A percentile compares a stretch with the other conserved stretches of the same genome.
Conservation (phyloP, 371 early-diverging fungal species). For the Entomophthora muscae region DNA sequence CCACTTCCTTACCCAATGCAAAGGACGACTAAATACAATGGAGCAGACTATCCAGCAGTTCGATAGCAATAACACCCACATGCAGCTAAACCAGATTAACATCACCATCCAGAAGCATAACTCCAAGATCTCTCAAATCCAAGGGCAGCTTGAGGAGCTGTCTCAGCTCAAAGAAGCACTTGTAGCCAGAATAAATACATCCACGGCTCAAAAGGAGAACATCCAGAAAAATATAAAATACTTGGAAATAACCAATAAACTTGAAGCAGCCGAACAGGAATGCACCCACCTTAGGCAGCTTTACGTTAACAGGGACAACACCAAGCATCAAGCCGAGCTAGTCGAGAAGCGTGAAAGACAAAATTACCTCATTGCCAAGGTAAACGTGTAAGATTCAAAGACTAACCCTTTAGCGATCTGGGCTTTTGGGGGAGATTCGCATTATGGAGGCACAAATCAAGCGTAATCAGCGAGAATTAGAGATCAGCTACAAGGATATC, state of each 20-base stretch:
- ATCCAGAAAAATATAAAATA: not conserved
- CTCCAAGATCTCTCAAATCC: not conserved
- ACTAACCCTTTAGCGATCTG: slow-evolving; percentile 46
- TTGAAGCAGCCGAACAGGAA: not conserved
- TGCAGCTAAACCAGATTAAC: not conserved
- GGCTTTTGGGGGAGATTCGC: slow-evolving; percentile 64
- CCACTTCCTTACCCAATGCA: not conserved
- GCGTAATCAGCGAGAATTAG: slow-evolving; percentile 37
- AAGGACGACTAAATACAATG: not conserved
- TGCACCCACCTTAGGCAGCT: not conserved
- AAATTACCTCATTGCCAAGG: not conserved
- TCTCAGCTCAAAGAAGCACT: not conserved
- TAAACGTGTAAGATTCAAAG: no score
- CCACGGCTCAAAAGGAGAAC: not conserved
- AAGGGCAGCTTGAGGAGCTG: not conserved
- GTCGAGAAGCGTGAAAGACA: not conserved
- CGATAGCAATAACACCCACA: not conserved
- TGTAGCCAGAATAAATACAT: not conserved
- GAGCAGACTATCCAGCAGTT: not conserved
- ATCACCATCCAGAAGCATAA: not conserved
- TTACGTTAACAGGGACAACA: not conserved
- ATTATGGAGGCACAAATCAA: slow-evolving; percentile 59
- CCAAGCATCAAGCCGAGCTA: not conserved
- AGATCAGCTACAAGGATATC: slow-evolving; percentile 58
- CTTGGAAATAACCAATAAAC: not conserved